A percentile compares a stretch with the other conserved stretches of the same genome.
phyloP scores from a whole-genome alignment of 768 basidiomycete species.

The Psilocybe tampanensis region DNA sequence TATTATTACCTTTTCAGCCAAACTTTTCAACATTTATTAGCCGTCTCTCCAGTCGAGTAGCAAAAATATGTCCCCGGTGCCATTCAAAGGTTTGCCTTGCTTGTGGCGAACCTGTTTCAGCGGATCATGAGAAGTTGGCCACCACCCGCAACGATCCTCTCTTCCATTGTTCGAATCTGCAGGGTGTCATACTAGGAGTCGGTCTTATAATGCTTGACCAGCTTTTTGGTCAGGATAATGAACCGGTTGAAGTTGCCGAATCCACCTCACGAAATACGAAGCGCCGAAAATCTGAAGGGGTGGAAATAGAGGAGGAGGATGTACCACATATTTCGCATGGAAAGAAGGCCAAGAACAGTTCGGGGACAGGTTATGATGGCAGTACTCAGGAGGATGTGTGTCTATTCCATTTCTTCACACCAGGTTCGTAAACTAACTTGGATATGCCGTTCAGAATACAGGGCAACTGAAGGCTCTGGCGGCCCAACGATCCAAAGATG shows the following conservation, averaged over 20 bases:
- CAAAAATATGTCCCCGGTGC: conserved; percentile 65
- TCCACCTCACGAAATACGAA: conserved; percentile 40
- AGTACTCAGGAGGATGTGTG: conserved; percentile 83
- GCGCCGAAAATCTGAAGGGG: conserved; percentile 45
- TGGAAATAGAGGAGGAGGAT: conserved; percentile 54
- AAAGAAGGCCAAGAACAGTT: conserved; percentile 64
- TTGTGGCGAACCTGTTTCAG: conserved; percentile 67
- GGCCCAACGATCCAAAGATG: conserved; percentile 74
- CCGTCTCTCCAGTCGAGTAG: conserved; percentile 60
- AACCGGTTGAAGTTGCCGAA: conserved; percentile 33
- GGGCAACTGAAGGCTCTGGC: conserved; percentile 81
- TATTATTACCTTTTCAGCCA: conserved; percentile 44
- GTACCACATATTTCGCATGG: conserved; percentile 49
- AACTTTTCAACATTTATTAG: conserved; percentile 72
- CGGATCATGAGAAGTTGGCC: conserved; percentile 39
- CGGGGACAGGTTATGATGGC: conserved; percentile 87
- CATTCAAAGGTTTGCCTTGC: conserved; percentile 67
- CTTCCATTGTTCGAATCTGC: conserved; percentile 88
- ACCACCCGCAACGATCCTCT: conserved; percentile 56
- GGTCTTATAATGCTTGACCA: conserved; percentile 87
- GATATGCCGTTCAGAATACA: conserved; percentile 53
- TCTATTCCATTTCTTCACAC: conserved; percentile 10
- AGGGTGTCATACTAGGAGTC: conserved; percentile 90
- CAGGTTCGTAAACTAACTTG: neutral
- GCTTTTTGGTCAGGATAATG: conserved; percentile 55